Conservation (phyloP, 345 rosid genomes). For the Eucalyptus sp. region DNA sequence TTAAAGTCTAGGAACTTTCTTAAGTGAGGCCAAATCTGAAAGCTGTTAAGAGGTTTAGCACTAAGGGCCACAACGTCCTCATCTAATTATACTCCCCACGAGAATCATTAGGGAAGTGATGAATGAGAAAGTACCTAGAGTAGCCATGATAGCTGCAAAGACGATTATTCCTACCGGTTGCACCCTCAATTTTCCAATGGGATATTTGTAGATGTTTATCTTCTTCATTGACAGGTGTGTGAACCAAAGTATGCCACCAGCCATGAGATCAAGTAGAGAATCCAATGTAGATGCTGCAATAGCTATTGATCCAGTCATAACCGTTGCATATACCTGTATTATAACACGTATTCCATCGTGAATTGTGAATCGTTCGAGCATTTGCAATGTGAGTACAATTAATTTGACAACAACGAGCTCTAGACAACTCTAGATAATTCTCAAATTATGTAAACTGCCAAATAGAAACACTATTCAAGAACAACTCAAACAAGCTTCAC, state of each 20-base stretch:
- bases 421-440: not conserved
- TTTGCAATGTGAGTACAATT: not conserved
- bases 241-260: conserved; percentile 95
- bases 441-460: not conserved
- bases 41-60: not conserved
- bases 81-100: not conserved
- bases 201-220: conserved; percentile 75
- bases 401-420: not conserved
- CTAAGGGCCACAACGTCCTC: not conserved
- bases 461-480: not conserved
- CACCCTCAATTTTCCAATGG: conserved; percentile 93
- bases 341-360: not conserved
- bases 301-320: conserved; percentile 86
- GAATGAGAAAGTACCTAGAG: conserved; percentile 48
- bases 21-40: not conserved
- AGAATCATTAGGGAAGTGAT: not conserved
- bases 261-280: conserved; percentile 92
- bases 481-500: not conserved
- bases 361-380: not conserved
- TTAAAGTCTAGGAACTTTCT: not conserved
- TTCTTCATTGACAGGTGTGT: conserved; percentile 81
- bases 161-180: conserved; percentile 92
- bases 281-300: conserved; percentile 95
- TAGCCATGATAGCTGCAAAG: conserved; percentile 94
- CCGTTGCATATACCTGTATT: conserved; percentile 63